Evolutionary conservation across 2,329 filamentous ascomycete genomes (phyloP), one percentile per base, ranked within the genome.

Genomic region (Aspergillus caelatus): DNA sequence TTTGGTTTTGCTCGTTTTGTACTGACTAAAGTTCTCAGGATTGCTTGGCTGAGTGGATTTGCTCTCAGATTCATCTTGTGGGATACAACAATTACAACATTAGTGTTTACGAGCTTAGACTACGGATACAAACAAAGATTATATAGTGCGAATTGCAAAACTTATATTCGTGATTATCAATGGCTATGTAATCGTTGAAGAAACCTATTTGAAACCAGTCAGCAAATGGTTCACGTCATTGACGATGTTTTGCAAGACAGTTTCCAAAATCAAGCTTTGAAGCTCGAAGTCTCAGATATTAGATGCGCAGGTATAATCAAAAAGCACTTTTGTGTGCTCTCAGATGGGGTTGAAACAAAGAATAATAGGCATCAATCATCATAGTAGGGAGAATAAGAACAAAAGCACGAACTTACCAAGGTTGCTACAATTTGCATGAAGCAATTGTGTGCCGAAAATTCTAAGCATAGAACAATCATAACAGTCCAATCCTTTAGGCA

Each of bases 301-400:
- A 65, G 67, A 75, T 75, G 72, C 73, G 66, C 67, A 68, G 41
- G 66, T 67, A 60, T 68, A 71, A 75, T 71, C 72, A 75, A 71
- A 56, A 67, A 70, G 64, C 67, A 73, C 68, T 62, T 62, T 57
- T 66, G 65, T 68, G 62, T 67, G 58, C 66, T 67, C 71, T 76
- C 71, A 77, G 72, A 76, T 77, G 75, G 73, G 75, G 74, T 77
- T 77, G 75, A 77, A 77, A 77, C 74, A 77, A 74, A 75, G 69
- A 71, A 66, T 30, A 68, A 67, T 56, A 72, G 67, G 73, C 74
- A 77, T 72, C 71, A 71, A 74, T 74, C 73, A 76, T 76, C 73
- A 75, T 71, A 34, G 45, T 54, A 63, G 41, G 32, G 26, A 54
- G 23, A 10, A 54, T 34, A 41, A 55, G 46, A 54, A 34, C 8